These are phyloP conservation scores for Fusarium torreyae DNA, from an alignment of 2,329 filamentous ascomycete genomes.

Conservation along the genomic window DNA sequence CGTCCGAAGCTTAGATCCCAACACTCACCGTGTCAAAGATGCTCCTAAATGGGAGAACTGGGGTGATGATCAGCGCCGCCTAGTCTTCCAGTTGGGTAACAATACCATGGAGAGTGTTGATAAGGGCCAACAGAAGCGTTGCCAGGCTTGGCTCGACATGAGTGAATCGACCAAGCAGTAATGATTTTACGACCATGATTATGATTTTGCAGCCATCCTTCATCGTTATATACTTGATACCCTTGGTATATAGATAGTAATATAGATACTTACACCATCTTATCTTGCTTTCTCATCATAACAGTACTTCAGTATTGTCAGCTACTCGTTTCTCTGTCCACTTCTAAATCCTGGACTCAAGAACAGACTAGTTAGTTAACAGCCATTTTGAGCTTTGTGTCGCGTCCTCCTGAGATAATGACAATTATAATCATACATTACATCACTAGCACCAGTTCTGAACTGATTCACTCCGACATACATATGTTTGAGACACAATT, in stretches of 20 bases:
- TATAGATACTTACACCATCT: background rate
- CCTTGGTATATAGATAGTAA: constrained; percentile 24
- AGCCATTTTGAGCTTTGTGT: background rate
- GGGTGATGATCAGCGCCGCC: constrained; percentile 51
- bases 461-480: constrained; percentile 28
- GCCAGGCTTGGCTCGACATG: constrained; percentile 60
- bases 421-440: background rate
- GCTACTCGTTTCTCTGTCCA: no score
- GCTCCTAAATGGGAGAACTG: constrained; percentile 62
- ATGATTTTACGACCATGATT: constrained; percentile 22
- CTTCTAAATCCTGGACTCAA: no score
- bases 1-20: constrained; percentile 62
- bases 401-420: background rate
- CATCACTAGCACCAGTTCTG: constrained; percentile 8
- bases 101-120: constrained; percentile 58
- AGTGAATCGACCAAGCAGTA: constrained; percentile 51
- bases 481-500: constrained; percentile 10
- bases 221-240: constrained; percentile 32
- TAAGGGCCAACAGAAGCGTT: constrained; percentile 55
- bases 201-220: constrained; percentile 5
- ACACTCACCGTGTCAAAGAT: constrained; percentile 51
- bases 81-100: constrained; percentile 59
- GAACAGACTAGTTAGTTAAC: no score
- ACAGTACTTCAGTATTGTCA: no score
- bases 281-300: background rate